Conservation (phyloP, 192 early-diverging fungal species). For the Blastocladiella britannica region DNA sequence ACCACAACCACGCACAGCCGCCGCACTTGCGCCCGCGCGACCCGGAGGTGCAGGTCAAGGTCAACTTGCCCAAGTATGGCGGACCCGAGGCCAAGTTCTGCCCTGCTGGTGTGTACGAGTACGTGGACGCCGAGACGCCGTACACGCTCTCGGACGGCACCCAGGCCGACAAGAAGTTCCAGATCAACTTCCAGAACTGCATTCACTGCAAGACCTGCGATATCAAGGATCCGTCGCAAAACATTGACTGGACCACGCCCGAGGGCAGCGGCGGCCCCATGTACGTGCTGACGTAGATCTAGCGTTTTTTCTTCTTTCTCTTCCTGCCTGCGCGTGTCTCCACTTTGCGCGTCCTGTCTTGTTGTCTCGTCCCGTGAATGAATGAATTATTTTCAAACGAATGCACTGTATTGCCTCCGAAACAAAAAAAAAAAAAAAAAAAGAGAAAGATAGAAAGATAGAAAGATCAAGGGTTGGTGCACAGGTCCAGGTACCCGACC, state of each 20-base stretch:
- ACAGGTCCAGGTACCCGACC: conserved; percentile 64
- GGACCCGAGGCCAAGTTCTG: conserved; percentile 94
- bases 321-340: not conserved
- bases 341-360: not conserved
- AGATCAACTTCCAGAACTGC: conserved; percentile 95
- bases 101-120: conserved; percentile 95
- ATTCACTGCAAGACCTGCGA: conserved; percentile 99
- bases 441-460: too few relatives aligned
- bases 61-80: conserved; percentile 65
- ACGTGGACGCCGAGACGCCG: conserved; percentile 63
- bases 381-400: too few relatives aligned
- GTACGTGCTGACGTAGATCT: conserved; percentile 38
- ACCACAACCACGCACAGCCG: conserved; percentile 86
- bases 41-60: conserved; percentile 49
- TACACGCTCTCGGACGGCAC: conserved; percentile 1
- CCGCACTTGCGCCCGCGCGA: conserved; percentile 71
- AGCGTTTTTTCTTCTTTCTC: not conserved
- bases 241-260: conserved; percentile 96
- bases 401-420: too few relatives aligned
- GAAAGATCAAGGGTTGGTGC: conserved; percentile 51
- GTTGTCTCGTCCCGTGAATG: not conserved
- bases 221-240: conserved; percentile 97
- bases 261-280: conserved; percentile 72
- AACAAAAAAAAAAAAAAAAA: too few relatives aligned
- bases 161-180: conserved; percentile 58